phyloP scores from a whole-genome alignment of 208 protist genomes.

The Crithidia sp. region DNA sequence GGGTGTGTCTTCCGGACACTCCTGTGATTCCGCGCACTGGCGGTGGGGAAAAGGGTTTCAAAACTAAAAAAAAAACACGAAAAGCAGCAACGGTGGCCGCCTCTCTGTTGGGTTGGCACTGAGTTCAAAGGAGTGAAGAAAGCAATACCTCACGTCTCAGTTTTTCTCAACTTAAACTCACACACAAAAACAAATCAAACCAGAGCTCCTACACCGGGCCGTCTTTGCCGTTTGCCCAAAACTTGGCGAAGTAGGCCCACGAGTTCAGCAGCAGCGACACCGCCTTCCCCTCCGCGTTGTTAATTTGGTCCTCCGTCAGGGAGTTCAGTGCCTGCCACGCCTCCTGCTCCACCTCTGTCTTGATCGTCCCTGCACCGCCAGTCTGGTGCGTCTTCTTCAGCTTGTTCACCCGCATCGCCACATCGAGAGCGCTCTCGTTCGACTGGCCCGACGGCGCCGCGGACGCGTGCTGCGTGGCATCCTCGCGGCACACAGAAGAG shows the following conservation, averaged over 20 bases:
- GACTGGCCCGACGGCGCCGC: conserved; percentile 21
- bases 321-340: conserved; percentile 82
- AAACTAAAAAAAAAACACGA: too few relatives aligned
- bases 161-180: too few relatives aligned
- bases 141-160: too few relatives aligned
- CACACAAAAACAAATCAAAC: too few relatives aligned
- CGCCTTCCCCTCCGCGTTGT: conserved; percentile 87
- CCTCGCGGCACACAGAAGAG: background rate
- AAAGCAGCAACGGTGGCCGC: too few relatives aligned
- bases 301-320: conserved; percentile 84
- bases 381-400: conserved; percentile 85
- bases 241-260: conserved; percentile 94
- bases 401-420: conserved; percentile 89
- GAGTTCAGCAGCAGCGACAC: conserved; percentile 88
- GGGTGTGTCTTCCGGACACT: too few relatives aligned
- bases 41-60: too few relatives aligned
- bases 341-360: conserved; percentile 76
- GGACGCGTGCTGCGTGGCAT: background rate
- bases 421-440: conserved; percentile 71
- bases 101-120: too few relatives aligned
- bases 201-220: conserved; percentile 42
- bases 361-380: conserved; percentile 47
- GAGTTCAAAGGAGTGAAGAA: too few relatives aligned
- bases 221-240: conserved; percentile 88
- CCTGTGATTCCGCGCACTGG: too few relatives aligned